phyloP scores from a whole-genome alignment of 176 grass and related monocot genomes.

The Oropetium thomaeum region DNA sequence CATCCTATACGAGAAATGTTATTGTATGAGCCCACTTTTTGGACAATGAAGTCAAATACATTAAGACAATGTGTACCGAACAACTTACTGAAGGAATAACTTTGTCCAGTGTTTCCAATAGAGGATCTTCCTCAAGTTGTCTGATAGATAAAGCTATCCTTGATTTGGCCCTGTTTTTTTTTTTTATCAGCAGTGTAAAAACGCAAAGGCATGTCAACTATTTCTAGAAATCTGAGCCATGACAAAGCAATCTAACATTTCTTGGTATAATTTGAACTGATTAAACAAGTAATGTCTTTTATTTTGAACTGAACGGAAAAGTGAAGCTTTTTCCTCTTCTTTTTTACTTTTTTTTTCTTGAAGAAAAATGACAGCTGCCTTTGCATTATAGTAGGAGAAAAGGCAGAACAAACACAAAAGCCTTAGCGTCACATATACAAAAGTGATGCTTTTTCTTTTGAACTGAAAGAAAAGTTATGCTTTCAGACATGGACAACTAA shows the following conservation, averaged over 20 bases:
- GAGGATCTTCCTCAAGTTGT: constrained; percentile 91
- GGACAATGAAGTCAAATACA: background rate
- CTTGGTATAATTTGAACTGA: background rate
- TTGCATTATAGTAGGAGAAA: too few relatives aligned
- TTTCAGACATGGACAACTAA: background rate
- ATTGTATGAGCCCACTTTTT: background rate
- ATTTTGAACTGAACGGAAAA: background rate
- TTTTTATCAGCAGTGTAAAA: background rate
- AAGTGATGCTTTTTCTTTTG: background rate
- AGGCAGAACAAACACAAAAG: too few relatives aligned
- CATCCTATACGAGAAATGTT: constrained; percentile 39
- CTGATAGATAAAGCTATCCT: constrained; percentile 89
- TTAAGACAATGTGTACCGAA: background rate
- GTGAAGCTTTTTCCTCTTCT: background rate
- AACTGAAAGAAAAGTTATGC: background rate
- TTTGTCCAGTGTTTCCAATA: constrained; percentile 90
- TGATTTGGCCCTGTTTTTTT: constrained; percentile 59
- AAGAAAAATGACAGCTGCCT: too few relatives aligned
- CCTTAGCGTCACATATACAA: too few relatives aligned
- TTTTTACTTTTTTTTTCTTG: too few relatives aligned
- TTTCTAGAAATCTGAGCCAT: background rate
- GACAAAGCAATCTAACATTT: background rate
- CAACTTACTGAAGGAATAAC: constrained; percentile 69
- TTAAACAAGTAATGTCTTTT: background rate
- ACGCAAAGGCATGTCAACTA: background rate